Conservation (phyloP, 1,139 yeast genomes). For the Magnusiomyces clavatus region DNA sequence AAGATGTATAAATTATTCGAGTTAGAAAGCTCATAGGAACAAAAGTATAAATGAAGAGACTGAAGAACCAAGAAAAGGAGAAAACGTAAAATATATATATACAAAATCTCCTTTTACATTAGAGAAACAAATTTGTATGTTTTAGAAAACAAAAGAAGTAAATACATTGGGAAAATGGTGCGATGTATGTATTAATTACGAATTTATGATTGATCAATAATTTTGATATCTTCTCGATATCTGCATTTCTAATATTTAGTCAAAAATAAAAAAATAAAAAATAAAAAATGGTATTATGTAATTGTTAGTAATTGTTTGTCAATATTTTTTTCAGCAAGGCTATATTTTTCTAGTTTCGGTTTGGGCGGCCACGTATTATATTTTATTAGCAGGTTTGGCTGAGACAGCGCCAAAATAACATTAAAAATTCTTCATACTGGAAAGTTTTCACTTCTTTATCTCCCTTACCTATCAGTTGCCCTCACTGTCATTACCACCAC, state of each 20-base stretch:
- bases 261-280: neutral
- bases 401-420: neutral
- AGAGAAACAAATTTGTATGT: neutral
- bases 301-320: neutral
- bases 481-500: neutral
- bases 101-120: neutral
- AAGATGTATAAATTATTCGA: neutral
- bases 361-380: neutral
- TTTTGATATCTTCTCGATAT: no score
- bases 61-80: neutral
- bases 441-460: neutral
- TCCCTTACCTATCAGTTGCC: neutral
- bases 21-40: neutral
- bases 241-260: neutral
- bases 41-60: neutral
- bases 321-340: neutral
- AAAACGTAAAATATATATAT: no score
- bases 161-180: neutral
- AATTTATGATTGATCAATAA: neutral
- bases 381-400: neutral
- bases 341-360: neutral
- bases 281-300: neutral
- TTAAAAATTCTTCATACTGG: neutral
- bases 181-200: neutral
- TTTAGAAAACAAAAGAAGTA: neutral